phyloP scores from a whole-genome alignment of 2,329 filamentous ascomycete species.

The Domatiomyces catenatus region DNA sequence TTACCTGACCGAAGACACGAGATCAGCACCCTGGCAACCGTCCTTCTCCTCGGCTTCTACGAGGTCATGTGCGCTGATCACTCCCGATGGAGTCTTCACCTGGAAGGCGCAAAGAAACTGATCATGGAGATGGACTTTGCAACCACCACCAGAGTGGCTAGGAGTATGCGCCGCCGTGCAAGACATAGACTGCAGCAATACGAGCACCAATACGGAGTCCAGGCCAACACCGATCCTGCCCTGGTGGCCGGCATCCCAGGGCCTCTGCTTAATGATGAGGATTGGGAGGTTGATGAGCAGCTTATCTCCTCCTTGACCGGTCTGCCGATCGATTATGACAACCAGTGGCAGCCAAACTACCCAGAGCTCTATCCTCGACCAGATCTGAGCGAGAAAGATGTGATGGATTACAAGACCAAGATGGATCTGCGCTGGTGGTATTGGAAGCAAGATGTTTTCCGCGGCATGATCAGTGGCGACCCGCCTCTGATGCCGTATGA shows the following conservation, averaged over 20 bases:
- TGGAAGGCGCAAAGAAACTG: constrained; percentile 61
- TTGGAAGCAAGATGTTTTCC: constrained; percentile 82
- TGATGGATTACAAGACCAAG: constrained; percentile 65
- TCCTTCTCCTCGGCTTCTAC: constrained; percentile 73
- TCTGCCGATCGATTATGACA: constrained; percentile 42
- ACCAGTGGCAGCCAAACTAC: constrained; percentile 28
- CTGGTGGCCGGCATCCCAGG: constrained; percentile 24
- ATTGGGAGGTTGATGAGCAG: constrained; percentile 38
- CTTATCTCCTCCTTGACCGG: constrained; percentile 45
- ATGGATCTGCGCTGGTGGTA: constrained; percentile 94
- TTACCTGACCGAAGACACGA: constrained; percentile 54
- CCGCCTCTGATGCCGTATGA: constrained; percentile 69
- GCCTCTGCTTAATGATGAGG: constrained; percentile 28
- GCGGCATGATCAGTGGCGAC: constrained; percentile 77
- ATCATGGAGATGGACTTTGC: constrained; percentile 68
- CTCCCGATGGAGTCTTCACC: constrained; percentile 85
- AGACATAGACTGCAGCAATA: constrained; percentile 21
- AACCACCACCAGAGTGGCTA: constrained; percentile 54
- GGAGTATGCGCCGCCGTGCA: constrained; percentile 44
- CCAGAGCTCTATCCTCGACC: constrained; percentile 3
- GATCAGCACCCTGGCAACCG: constrained; percentile 73
- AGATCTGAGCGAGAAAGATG: constrained; percentile 40
- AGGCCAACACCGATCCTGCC: constrained; percentile 6
- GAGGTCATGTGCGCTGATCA: constrained; percentile 93
- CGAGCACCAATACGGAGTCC: constrained; percentile 20